These are phyloP conservation scores for Cystobasidium tubakii DNA, from an alignment of 768 basidiomycete genomes.

Conservation along the genomic window DNA sequence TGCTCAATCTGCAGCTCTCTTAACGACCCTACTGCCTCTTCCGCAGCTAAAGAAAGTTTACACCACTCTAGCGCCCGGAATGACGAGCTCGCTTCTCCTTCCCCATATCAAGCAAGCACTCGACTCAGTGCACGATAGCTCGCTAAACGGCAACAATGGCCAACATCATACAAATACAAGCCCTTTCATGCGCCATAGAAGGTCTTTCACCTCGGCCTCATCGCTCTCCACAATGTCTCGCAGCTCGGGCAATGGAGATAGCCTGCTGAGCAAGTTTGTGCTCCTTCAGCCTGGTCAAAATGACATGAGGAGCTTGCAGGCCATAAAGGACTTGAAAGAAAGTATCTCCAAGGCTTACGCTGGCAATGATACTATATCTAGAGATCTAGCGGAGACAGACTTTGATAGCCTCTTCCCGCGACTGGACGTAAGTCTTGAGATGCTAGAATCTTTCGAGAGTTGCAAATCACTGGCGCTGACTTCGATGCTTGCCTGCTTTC, in stretches of 20 bases:
- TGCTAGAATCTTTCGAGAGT: no score
- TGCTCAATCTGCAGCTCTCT: conserved; percentile 13
- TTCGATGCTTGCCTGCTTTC: no score
- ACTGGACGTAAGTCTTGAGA: background rate
- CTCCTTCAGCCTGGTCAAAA: background rate
- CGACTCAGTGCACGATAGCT: background rate
- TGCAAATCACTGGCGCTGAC: no score
- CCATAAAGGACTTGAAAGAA: background rate
- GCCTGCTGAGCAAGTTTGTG: conserved; percentile 8
- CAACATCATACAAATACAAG: background rate
- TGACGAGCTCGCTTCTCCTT: conserved; percentile 2
- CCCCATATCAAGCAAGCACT: conserved; percentile 16
- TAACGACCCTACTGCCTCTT: conserved; percentile 5
- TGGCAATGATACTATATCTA: background rate
- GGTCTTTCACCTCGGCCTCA: background rate
- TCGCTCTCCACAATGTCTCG: background rate
- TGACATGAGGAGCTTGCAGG: background rate
- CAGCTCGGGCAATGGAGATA: background rate
- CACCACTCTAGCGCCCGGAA: background rate
- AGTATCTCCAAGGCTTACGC: background rate
- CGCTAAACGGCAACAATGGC: background rate
- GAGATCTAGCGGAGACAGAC: conserved; percentile 12
- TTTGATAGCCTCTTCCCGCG: background rate
- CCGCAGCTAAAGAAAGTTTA: conserved; percentile 28
- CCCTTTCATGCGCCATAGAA: conserved; percentile 5